Evolutionary conservation across 225 moss, liverwort and hornwort genomes (phyloP).

Genomic region (Pseudisothecium myosuroides): DNA sequence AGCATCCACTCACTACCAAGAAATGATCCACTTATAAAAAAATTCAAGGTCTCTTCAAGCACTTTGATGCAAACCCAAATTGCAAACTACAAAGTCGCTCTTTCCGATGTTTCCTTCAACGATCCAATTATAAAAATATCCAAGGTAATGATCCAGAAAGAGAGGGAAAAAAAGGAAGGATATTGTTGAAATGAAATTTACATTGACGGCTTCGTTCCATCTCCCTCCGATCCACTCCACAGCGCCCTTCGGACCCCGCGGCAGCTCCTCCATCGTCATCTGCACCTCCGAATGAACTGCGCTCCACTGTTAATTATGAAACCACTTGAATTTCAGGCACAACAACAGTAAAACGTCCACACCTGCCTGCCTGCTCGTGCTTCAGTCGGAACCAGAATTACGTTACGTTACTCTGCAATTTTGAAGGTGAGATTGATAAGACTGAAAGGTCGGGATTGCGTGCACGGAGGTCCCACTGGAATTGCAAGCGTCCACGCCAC

Average conservation of each 20-base stretch:
- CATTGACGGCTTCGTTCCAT: constrained; percentile 30
- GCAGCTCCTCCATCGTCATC: constrained; percentile 5
- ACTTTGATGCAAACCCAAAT: too few species aligned
- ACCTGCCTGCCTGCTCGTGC: background rate
- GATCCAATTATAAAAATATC: too few species aligned
- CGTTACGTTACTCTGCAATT: background rate
- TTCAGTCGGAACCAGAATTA: background rate
- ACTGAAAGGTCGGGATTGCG: background rate
- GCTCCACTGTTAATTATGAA: background rate
- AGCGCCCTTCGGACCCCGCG: background rate
- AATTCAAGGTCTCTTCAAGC: too few species aligned
- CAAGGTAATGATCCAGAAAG: too few species aligned
- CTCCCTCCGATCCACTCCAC: constrained; percentile 31
- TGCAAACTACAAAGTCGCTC: too few species aligned
- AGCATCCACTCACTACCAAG: background rate
- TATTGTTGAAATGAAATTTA: background rate
- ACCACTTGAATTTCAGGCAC: background rate
- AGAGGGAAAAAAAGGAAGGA: too few species aligned
- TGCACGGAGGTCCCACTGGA: background rate
- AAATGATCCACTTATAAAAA: too few species aligned
- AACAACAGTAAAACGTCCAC: background rate
- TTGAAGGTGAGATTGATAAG: background rate
- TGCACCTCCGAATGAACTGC: background rate
- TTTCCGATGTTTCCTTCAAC: too few species aligned
- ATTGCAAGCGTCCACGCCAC: background rate